phyloP scores from a whole-genome alignment of 2,329 filamentous ascomycete species.

The Tolypocladium inflatum region DNA sequence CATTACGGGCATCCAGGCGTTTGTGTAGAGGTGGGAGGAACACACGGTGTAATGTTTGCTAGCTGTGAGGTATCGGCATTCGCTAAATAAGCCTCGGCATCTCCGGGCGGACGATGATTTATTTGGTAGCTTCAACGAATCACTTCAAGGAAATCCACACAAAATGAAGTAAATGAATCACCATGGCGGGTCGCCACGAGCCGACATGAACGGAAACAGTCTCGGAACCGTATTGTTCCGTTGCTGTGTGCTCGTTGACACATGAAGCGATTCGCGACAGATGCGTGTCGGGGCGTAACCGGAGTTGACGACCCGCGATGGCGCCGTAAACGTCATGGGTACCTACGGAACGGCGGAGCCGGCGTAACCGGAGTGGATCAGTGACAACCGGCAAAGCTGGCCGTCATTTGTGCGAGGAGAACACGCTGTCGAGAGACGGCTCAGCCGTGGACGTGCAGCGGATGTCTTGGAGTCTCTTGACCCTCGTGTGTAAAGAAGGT shows the following conservation, averaged over 20 bases:
- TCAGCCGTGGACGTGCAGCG: no score
- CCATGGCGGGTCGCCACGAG: neutral
- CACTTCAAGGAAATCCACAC: neutral
- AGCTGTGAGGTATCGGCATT: conserved; percentile 3
- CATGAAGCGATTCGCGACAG: neutral
- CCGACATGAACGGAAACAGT: neutral
- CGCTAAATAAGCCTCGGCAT: neutral
- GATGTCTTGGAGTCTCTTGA: neutral
- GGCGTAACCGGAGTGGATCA: neutral
- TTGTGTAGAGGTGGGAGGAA: conserved; percentile 39
- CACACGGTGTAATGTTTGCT: neutral
- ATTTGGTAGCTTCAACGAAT: neutral
- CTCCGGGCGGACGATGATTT: neutral
- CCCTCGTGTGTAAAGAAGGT: neutral
- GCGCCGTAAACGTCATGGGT: neutral
- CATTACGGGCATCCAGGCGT: conserved; percentile 70
- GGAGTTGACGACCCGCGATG: neutral
- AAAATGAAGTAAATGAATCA: neutral
- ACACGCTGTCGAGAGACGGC: neutral
- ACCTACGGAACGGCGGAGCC: neutral
- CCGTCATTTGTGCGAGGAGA: neutral
- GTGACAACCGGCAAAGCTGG: neutral
- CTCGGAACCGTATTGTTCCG: neutral
- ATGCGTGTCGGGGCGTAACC: neutral
- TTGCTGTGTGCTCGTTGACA: neutral